These are phyloP conservation scores for Epichloe gansuensis DNA, from an alignment of 2,329 filamentous ascomycete species.

Conservation along the genomic window DNA sequence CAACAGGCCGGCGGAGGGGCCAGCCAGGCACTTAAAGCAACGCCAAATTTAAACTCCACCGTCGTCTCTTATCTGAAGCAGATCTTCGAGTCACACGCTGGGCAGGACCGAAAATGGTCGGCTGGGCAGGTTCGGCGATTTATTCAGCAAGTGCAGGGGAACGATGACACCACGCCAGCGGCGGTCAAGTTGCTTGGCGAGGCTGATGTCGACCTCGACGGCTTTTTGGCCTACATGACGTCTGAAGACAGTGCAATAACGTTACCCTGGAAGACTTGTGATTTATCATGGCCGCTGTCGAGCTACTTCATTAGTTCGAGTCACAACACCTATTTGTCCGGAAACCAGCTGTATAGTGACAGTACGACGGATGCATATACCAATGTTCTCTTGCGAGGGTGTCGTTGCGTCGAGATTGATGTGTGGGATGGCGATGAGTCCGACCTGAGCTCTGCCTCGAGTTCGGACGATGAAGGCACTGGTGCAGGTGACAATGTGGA, in stretches of 20 bases:
- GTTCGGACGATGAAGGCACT: constrained; percentile 33
- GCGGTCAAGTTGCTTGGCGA: constrained; percentile 15
- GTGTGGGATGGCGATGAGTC: constrained; percentile 84
- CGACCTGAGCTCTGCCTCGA: constrained; percentile 47
- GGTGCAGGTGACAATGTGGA: constrained; percentile 26
- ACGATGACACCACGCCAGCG: constrained; percentile 18
- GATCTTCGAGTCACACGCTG: constrained; percentile 33
- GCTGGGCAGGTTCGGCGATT: constrained; percentile 33
- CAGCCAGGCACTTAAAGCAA: constrained; percentile 25
- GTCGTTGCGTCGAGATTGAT: constrained; percentile 86
- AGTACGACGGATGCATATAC: constrained; percentile 85
- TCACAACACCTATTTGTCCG: constrained; percentile 87
- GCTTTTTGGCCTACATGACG: constrained; percentile 44
- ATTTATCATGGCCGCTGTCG: constrained; percentile 65
- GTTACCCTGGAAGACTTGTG: constrained; percentile 26
- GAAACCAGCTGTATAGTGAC: constrained; percentile 74
- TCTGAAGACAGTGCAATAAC: constrained; percentile 32
- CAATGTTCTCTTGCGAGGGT: constrained; percentile 68
- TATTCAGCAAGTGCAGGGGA: constrained; percentile 32
- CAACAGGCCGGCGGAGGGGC: constrained; percentile 36
- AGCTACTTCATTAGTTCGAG: constrained; percentile 92
- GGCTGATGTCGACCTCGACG: constrained; percentile 30
- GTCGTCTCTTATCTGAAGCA: constrained; percentile 30
- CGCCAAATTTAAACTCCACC: constrained; percentile 28
- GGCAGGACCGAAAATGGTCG: constrained; percentile 30